Conservation (phyloP, 2,329 filamentous ascomycete genomes). For the Fusarium oxysporum region DNA sequence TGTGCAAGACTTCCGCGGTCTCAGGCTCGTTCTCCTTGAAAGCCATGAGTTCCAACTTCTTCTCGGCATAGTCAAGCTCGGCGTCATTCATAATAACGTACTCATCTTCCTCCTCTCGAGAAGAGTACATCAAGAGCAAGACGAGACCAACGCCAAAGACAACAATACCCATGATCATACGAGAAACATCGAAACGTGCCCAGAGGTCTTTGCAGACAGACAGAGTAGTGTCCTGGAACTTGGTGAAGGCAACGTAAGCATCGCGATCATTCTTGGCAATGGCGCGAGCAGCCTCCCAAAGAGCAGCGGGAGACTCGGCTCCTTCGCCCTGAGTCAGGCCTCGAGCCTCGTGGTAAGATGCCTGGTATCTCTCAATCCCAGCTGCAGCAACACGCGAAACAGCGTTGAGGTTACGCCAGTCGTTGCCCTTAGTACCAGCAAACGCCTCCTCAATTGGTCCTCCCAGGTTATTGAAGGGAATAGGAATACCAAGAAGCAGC, state of each 20-base stretch:
- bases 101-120: constrained; percentile 66
- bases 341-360: constrained; percentile 80
- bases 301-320: constrained; percentile 50
- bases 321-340: constrained; percentile 72
- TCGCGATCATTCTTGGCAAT: constrained; percentile 54
- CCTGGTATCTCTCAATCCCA: constrained; percentile 90
- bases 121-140: constrained; percentile 79
- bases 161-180: constrained; percentile 83
- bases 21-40: constrained; percentile 54
- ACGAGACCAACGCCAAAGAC: constrained; percentile 77
- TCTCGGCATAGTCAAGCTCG: constrained; percentile 70
- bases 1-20: constrained; percentile 54
- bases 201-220: constrained; percentile 84
- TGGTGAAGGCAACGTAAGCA: constrained; percentile 69
- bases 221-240: constrained; percentile 84
- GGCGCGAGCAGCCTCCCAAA: constrained; percentile 62
- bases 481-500: constrained; percentile 87
- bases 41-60: constrained; percentile 63
- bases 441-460: constrained; percentile 96
- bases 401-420: constrained; percentile 81
- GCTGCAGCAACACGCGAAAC: constrained; percentile 83
- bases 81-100: constrained; percentile 65
- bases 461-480: constrained; percentile 96
- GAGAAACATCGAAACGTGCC: constrained; percentile 89
- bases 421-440: constrained; percentile 72